phyloP scores from a whole-genome alignment of 208 protist genomes.

The Leishmania amazonensis region DNA sequence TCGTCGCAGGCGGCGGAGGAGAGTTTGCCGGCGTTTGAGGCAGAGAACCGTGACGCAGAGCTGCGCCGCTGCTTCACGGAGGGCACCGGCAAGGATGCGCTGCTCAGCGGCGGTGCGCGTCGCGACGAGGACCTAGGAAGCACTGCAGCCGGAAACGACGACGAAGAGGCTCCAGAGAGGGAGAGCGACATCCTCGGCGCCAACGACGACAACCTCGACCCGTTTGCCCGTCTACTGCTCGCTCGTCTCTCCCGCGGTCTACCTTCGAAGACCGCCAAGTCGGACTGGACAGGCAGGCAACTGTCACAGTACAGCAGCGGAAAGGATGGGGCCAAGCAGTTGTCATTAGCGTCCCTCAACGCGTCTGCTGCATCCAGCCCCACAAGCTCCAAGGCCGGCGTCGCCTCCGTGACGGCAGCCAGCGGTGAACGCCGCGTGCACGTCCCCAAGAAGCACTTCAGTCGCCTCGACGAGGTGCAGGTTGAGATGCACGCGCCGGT shows the following conservation, averaged over 20 bases:
- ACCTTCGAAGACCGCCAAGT: constrained; percentile 10
- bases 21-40: constrained; percentile 28
- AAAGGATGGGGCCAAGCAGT: background rate
- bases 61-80: constrained; percentile 37
- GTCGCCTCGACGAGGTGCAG: constrained; percentile 69
- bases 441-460: constrained; percentile 35
- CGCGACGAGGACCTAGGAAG: constrained; percentile 18
- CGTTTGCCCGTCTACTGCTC: constrained; percentile 32
- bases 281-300: constrained; percentile 18
- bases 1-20: constrained; percentile 21
- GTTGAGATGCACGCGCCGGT: constrained; percentile 75
- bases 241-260: constrained; percentile 23
- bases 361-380: background rate
- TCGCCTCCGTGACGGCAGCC: constrained; percentile 26
- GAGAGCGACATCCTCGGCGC: constrained; percentile 10
- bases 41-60: constrained; percentile 36
- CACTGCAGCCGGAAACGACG: constrained; percentile 6
- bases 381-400: constrained; percentile 13
- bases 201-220: constrained; percentile 32
- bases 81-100: constrained; percentile 38
- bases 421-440: constrained; percentile 22
- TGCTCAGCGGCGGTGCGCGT: constrained; percentile 14
- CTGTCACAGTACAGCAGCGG: constrained; percentile 5
- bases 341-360: background rate
- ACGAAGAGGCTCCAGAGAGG: constrained; percentile 1